phyloP scores from a whole-genome alignment of 768 basidiomycete genomes.

The Agaricus blazei region DNA sequence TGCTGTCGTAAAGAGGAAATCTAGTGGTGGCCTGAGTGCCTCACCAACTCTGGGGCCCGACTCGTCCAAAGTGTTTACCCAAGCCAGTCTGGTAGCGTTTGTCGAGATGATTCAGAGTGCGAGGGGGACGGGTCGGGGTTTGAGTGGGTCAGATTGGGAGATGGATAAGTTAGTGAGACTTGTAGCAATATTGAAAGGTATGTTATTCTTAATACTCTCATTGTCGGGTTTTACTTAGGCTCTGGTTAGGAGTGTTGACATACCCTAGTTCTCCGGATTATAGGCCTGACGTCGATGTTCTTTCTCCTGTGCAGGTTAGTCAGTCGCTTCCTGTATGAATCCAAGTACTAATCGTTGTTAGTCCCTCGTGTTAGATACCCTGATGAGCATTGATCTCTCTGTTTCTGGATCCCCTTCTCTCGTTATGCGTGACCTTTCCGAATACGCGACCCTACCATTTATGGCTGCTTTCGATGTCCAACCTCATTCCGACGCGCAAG shows the following conservation, averaged over 20 bases:
- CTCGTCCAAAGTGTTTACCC: constrained; percentile 51
- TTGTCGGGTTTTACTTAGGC: not conserved
- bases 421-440: constrained; percentile 78
- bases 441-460: constrained; percentile 86
- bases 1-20: constrained; percentile 16
- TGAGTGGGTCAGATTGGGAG: constrained; percentile 59
- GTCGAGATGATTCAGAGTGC: constrained; percentile 66
- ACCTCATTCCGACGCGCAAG: constrained; percentile 32
- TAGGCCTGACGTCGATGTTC: constrained; percentile 77
- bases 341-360: constrained; percentile 22
- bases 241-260: constrained; percentile 59
- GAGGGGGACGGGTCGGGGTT: constrained; percentile 40
- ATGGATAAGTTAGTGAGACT: constrained; percentile 60
- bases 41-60: constrained; percentile 12
- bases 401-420: constrained; percentile 61
- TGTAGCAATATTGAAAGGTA: constrained; percentile 76
- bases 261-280: constrained; percentile 84
- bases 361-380: constrained; percentile 66
- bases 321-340: not conserved
- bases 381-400: constrained; percentile 63
- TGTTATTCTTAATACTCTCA: constrained; percentile 4
- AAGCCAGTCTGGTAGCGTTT: constrained; percentile 82
- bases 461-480: constrained; percentile 68
- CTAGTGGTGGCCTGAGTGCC: constrained; percentile 26
- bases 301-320: constrained; percentile 74